These are phyloP conservation scores for Pyricularia sp. DNA, from an alignment of 2,329 filamentous ascomycete species.

Conservation along the genomic window DNA sequence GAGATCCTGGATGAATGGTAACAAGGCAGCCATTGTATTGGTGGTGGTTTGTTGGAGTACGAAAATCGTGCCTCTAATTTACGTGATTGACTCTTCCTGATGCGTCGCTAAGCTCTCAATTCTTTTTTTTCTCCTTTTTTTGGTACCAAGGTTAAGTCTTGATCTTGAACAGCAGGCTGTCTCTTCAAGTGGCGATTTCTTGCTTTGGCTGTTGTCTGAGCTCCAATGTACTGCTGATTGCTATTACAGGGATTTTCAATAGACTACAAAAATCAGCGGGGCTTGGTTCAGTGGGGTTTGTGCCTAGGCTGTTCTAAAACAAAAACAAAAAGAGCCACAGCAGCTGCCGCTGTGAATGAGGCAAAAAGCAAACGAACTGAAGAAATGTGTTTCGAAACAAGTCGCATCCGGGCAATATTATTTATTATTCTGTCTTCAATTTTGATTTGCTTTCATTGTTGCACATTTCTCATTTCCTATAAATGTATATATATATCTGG, in stretches of 20 bases:
- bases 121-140: not conserved
- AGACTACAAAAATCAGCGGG: not conserved
- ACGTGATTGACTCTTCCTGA: not conserved
- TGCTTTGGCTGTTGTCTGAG: not conserved
- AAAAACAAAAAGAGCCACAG: not conserved
- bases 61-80: not conserved
- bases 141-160: not conserved
- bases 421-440: not conserved
- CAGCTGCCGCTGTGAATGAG: not conserved
- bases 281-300: not conserved
- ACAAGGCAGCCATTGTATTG: slow-evolving; percentile 37
- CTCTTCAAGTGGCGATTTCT: not conserved
- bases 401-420: not conserved
- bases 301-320: not conserved
- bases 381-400: not conserved
- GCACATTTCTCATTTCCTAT: not conserved
- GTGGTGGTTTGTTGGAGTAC: not conserved
- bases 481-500: too few species aligned
- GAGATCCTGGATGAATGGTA: slow-evolving; percentile 47
- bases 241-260: not conserved
- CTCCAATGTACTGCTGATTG: not conserved
- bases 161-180: not conserved
- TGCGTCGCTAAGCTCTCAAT: not conserved
- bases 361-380: not conserved
- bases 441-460: not conserved